These are phyloP conservation scores for Podospora pseudocomata DNA, from an alignment of 495 filamentous ascomycete genomes.

Conservation along the genomic window DNA sequence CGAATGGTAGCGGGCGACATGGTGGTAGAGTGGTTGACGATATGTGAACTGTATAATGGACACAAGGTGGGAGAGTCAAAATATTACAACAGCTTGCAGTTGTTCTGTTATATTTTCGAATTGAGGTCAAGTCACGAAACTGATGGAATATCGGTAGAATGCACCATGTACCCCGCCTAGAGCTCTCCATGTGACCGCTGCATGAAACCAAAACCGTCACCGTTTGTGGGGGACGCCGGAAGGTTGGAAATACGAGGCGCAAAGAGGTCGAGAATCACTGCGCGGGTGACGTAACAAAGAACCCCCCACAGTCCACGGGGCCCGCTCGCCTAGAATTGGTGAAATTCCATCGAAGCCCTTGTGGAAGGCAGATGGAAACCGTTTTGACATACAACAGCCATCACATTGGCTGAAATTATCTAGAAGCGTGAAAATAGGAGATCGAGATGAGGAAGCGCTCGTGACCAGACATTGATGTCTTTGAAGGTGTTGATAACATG, in stretches of 20 bases:
- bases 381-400: background rate
- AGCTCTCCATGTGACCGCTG: conserved; percentile 2
- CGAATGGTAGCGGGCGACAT: conserved; percentile 47
- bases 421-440: background rate
- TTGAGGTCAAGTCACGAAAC: background rate
- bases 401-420: background rate
- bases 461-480: too few relatives aligned
- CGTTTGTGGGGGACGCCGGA: background rate
- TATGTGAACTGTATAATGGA: too few relatives aligned
- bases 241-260: conserved; percentile 1
- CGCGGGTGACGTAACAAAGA: conserved; percentile 5
- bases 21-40: background rate
- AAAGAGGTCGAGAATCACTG: background rate
- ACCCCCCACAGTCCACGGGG: background rate
- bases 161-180: background rate
- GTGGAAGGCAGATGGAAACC: background rate
- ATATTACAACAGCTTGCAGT: background rate
- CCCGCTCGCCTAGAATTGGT: background rate
- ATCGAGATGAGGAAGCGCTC: background rate
- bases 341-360: background rate
- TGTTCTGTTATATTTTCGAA: background rate
- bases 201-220: background rate
- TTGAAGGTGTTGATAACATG: background rate
- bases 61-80: background rate
- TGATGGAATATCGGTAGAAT: background rate